Base-by-base conservation (phyloP, 2,329 filamentous ascomycete genomes). In the Aspergillus fumigatiaffinis region DNA sequence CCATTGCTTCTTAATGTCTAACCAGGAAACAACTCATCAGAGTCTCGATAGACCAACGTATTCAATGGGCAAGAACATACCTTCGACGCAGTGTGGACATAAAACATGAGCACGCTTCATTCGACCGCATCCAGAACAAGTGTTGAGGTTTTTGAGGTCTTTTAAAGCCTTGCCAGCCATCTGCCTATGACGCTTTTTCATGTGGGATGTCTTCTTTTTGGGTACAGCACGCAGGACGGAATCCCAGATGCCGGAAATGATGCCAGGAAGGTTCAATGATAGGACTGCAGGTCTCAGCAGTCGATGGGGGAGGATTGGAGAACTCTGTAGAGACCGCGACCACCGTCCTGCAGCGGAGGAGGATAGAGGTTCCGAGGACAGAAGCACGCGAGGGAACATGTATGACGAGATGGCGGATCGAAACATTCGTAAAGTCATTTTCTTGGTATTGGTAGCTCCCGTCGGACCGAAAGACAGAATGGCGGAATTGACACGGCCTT, bases 161-260 rank as follows among this genome's bases (percentile, higher is more conserved):
- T 96, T 90, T 66, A 99, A 77, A 48, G 87, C 93, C 79, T 99
- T 99, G 70, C 94, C 94, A 25, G 92, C 93, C 87, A 97, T 89
- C 72, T 96, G 92, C 68, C 95, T 86, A 71, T 92, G 88, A 66
- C 94, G 85, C 82, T 92, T 96, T 80, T 94, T 96, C 81, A 91
- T 91, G 76, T 99, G 91, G 46, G 93, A 97, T 35, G 92, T 95
- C 84, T 97, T 99, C 80, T 96, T 97, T 84, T 99, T 99, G 4
- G 94, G 94, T 17, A 97, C 94, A 1, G 94, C 94, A 64, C 87
- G 87, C 65, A 99, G 82, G 49, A 99, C 84, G 5, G 90, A 92
- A 66, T 97, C 93, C 93, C 93, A 97, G 68, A 99, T 87, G 61
- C 89, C 90, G 55, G 85, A 87, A 23, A 96, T 77, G n/a, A 92